phyloP scores from a whole-genome alignment of 1,284 basidiomycete genomes.

The Mycosarcoma mackinlayi region DNA sequence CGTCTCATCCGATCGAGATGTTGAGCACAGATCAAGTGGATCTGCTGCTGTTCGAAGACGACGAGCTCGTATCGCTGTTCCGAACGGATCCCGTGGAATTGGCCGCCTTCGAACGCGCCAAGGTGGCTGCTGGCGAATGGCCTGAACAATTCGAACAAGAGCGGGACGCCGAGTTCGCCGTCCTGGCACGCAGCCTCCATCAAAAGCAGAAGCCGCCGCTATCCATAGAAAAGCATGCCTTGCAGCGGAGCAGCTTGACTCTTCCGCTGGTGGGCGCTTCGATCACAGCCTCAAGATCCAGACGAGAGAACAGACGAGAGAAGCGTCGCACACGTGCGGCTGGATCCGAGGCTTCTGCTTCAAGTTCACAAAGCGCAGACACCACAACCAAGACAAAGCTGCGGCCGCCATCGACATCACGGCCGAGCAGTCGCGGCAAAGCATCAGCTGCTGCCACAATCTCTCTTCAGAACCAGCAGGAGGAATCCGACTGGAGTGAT shows the following conservation, averaged over 20 bases:
- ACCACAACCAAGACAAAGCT: background rate
- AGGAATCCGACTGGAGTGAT: conserved; percentile 44
- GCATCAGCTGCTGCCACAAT: background rate
- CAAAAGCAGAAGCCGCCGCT: background rate
- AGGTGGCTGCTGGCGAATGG: conserved; percentile 33
- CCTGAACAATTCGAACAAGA: background rate
- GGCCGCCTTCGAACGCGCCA: conserved; percentile 16
- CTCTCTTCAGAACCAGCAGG: conserved; percentile 21
- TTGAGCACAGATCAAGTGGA: conserved; percentile 38
- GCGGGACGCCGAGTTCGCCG: conserved; percentile 8
- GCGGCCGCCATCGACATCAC: background rate
- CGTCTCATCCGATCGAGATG: conserved; percentile 26
- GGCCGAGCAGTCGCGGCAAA: background rate
- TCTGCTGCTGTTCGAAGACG: conserved; percentile 18
- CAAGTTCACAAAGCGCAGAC: background rate
- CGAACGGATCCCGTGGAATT: conserved; percentile 24
- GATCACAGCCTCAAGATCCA: background rate
- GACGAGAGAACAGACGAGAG: background rate
- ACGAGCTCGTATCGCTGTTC: conserved; percentile 26
- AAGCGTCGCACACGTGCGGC: conserved; percentile 1
- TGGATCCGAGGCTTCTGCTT: background rate
- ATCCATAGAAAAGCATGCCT: background rate
- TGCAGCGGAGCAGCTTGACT: background rate
- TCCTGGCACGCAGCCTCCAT: conserved; percentile 6
- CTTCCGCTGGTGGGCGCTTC: background rate